Base-by-base conservation (phyloP, 1,284 basidiomycete species). In the Boletus putidus region DNA sequence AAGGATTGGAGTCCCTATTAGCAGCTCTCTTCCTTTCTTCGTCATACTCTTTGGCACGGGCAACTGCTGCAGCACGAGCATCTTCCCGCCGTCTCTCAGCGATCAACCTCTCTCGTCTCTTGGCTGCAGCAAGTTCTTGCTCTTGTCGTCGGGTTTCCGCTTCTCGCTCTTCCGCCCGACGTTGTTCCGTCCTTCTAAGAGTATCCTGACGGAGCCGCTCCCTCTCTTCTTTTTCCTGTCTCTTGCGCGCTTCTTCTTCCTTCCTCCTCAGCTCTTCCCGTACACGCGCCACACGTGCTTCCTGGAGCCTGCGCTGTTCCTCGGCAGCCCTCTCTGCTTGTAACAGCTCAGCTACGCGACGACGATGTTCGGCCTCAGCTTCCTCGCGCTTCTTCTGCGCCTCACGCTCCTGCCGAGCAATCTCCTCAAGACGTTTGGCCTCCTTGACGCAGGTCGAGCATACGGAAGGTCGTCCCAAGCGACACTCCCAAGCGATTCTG, bases 401-500 rank as follows among this genome's bases (percentile, higher is more conserved):
- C 31, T 57, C 55, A 0, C 3, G 29, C 11, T 40, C 40, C 55
- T 39, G n/a, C 6, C 15, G 29, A 33, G 39, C 50, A 0, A 51
- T 40, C 21, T 46, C 25, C 37, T 49, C 20, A 4, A 57, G 40
- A 18, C 53, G 64, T 4, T 44, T 3, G 6, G 25, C 51, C 15
- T 65, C 62, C 27, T 54, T 36, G 10, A 4, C n/a, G 15, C 62
- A 67, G 1, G 43, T 8, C 14, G 16, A 23, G 27, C 67, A 66
- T 25, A 1, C 14, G 4, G 39, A 25, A 18, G 67, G 65, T 7
- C 4, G 51, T 2, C 20, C 37, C 18, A 16, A n/a, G 9, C 49
- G n/a, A 9, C 67, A 69, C 33, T 67, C 49, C 67, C 65, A 63
- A 1, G 21, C 15, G 18, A 60, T 23, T 1, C 2, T n/a, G 18